Base-by-base conservation (phyloP, 495 filamentous ascomycete species). In the Penicillium mononematosum region DNA sequence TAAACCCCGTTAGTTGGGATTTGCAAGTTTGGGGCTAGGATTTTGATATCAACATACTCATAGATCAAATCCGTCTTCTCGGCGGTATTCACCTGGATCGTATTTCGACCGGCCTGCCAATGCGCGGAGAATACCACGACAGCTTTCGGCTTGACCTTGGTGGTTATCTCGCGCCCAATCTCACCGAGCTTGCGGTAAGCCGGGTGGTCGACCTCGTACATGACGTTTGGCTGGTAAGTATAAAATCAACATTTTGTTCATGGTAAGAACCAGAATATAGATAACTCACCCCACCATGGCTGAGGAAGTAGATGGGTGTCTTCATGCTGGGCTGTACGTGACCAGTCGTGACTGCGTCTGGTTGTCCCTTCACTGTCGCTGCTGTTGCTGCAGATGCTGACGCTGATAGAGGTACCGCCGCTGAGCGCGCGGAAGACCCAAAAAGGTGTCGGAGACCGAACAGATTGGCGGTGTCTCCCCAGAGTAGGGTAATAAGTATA, bases 121-220 rank as follows among this genome's bases (percentile, higher is more conserved):
- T 96, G 90, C 24, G 89, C 91, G 11, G 88, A 92, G 70, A 96
- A 90, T 12, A 96, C 89, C 11, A 96, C 87, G 14, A 94, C 79
- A 16, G 90, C 91, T 53, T 84, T 85, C 19, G 90, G 90, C 65
- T 88, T 88, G 32, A 93, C 84, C 63, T 86, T 87, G 27, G 84
- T 78, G 0, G 89, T 92, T 64, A 96, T 95, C 63, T 95, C 90
- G 8, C 69, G 76, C 27, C 91, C 91, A 48, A 94, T 85, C 14
- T 72, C 59, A 43, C 83, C 80, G 7, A 96, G 80, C 52, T 88
- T 71, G n/a, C 67, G 61, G 65, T 92, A 91, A 50, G 83, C 90
- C 6, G 89, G 89, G 70, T 96, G 91, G 0, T 83, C 71, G 0
- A 75, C 81, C 8, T 87, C 75, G 61, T 89, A 90, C 78, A 92